These are phyloP conservation scores for Globisporangium heterothallicum DNA, from an alignment of 352 stramenopile genomes.

Conservation along the genomic window DNA sequence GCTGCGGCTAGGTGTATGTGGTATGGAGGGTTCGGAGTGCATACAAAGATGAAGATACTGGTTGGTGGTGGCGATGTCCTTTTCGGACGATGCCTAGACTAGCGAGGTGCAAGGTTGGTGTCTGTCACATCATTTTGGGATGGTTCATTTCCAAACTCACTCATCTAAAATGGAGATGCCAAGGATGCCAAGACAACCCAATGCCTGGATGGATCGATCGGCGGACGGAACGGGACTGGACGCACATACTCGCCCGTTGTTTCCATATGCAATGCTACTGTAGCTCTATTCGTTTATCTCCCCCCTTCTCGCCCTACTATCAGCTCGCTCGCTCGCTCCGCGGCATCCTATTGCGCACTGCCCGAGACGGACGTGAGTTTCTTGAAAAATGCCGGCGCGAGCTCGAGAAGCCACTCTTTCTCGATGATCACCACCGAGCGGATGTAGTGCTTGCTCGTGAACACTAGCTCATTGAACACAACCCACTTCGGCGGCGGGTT, in stretches of 20 bases:
- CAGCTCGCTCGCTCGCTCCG: neutral
- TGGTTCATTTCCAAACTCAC: neutral
- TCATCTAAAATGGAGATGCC: neutral
- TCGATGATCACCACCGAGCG: conserved; percentile 84
- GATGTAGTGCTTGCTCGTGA: conserved; percentile 90
- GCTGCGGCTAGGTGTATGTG: conserved; percentile 8
- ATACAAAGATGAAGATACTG: conserved; percentile 24
- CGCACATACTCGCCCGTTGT: too few relatives aligned
- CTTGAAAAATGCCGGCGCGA: conserved; percentile 81
- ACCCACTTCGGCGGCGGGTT: conserved; percentile 84
- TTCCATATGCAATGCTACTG: too few relatives aligned
- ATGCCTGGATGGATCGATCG: too few relatives aligned
- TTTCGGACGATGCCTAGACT: conserved; percentile 2
- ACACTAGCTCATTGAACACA: conserved; percentile 88
- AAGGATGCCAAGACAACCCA: neutral
- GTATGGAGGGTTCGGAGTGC: neutral
- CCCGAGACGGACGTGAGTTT: conserved; percentile 30
- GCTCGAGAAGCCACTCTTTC: conserved; percentile 84
- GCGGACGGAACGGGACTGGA: neutral
- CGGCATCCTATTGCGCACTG: conserved; percentile 3
- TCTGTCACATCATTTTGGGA: conserved; percentile 9
- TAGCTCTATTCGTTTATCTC: too few relatives aligned
- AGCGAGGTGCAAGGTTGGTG: neutral
- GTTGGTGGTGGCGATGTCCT: conserved; percentile 10
- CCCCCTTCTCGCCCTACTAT: neutral